Evolutionary conservation across 805 yeast species (phyloP).

Genomic region (Wickerhamomyces mucosus): DNA sequence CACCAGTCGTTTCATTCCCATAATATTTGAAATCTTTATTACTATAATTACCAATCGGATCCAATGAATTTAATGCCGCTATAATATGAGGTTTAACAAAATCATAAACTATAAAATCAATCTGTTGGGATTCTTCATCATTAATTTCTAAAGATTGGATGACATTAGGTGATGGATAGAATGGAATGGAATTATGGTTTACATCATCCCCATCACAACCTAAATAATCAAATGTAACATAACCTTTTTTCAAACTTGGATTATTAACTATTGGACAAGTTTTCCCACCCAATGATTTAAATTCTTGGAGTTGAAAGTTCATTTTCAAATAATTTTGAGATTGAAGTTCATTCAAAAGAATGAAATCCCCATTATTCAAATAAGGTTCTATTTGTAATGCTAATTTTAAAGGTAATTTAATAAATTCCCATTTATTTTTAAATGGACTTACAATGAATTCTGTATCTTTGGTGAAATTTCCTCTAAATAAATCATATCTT

Average conservation of each 20-base stretch:
- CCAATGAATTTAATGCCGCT: slow-evolving; percentile 31
- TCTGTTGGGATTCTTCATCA: slow-evolving; percentile 21
- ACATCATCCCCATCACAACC: slow-evolving; percentile 88
- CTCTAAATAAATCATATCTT: slow-evolving; percentile 78
- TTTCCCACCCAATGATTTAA: neutral
- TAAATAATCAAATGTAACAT: slow-evolving; percentile 73
- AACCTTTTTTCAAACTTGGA: slow-evolving; percentile 46
- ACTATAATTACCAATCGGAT: slow-evolving; percentile 22
- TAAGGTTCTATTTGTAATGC: slow-evolving; percentile 46
- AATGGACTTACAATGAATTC: slow-evolving; percentile 83
- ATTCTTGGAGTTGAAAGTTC: neutral
- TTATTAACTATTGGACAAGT: slow-evolving; percentile 10
- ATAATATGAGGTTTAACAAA: slow-evolving; percentile 52
- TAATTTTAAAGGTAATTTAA: slow-evolving; percentile 46
- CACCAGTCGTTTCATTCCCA: slow-evolving; percentile 34
- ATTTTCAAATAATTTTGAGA: neutral
- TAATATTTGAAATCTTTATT: slow-evolving; percentile 27
- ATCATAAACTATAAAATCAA: slow-evolving; percentile 72
- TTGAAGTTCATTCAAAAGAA: slow-evolving; percentile 20
- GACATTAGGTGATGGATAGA: slow-evolving; percentile 69
- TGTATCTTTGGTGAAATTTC: slow-evolving; percentile 72
- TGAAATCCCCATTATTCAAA: slow-evolving; percentile 49
- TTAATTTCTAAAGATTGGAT: slow-evolving; percentile 38
- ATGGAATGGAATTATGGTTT: slow-evolving; percentile 46
- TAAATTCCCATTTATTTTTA: slow-evolving; percentile 64